These are phyloP conservation scores for Talaromyces atroroseus DNA, from an alignment of 2,329 filamentous ascomycete species.

Conservation along the genomic window DNA sequence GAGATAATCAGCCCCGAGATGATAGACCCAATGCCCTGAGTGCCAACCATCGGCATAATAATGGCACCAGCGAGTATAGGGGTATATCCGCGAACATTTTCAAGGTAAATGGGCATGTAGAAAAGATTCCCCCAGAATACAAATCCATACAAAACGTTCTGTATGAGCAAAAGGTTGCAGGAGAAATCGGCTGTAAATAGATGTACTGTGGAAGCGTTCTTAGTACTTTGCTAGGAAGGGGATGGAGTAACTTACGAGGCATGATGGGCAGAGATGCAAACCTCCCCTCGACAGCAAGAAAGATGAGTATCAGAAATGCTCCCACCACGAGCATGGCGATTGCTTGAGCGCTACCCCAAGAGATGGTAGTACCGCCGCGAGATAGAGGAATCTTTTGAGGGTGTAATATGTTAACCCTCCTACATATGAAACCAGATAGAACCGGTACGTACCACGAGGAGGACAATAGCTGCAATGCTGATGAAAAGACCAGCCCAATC, in stretches of 20 bases:
- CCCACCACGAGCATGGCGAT: slow-evolving; percentile 1
- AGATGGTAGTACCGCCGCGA: slow-evolving; percentile 3
- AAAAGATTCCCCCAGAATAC: slow-evolving; percentile 20
- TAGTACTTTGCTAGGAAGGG: background rate
- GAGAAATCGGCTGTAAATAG: slow-evolving; percentile 24
- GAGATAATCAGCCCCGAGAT: background rate
- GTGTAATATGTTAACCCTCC: background rate
- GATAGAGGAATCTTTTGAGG: slow-evolving; percentile 6
- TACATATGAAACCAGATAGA: background rate
- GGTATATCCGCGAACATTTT: slow-evolving; percentile 1
- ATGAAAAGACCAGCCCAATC: slow-evolving; percentile 9
- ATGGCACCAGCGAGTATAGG: background rate
- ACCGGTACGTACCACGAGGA: slow-evolving; percentile 2
- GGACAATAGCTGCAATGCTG: slow-evolving; percentile 5
- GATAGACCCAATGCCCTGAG: slow-evolving; percentile 1
- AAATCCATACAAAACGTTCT: slow-evolving; percentile 19
- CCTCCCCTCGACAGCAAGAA: slow-evolving; percentile 6
- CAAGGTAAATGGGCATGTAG: slow-evolving; percentile 13
- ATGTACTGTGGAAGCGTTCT: background rate
- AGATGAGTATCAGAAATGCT: background rate
- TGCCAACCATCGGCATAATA: slow-evolving; percentile 1
- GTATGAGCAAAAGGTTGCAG: slow-evolving; percentile 19
- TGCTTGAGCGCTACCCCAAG: background rate
- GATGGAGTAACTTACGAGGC: slow-evolving; percentile 4
- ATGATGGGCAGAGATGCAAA: slow-evolving; percentile 2